Evolutionary conservation across 352 stramenopile species (phyloP), one percentile per base, ranked within the genome.

Genomic region (Stephanocyclus meneghinianus): DNA sequence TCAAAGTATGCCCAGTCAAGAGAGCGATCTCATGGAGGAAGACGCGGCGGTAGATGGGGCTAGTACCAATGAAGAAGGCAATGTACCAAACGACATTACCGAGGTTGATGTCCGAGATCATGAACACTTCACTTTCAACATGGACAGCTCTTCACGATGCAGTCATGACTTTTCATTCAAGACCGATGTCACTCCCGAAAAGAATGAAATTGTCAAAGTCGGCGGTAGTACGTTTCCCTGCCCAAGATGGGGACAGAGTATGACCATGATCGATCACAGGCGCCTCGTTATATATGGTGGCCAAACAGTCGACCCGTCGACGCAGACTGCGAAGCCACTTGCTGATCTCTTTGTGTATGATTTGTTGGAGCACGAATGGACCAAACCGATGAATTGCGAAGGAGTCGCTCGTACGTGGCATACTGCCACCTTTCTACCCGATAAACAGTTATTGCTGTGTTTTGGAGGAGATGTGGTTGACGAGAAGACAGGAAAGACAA

Each of bases 241-340:
- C 74, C 61, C 79, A 30, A 91, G 95, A 44, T 98, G 95, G 95
- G 95, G 95, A 53, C 93, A 96, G 71, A 96, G 91, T 0, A 94
- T 94, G 59, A 97, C 95, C 3, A 90, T 91, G 71, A 96, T 98
- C 69, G 93, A 93, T 16, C 84, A 95, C 61, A 83, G 94, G 51
- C 91, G 93, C 18, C 82, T 98, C 10, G 90, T 98, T 11, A 80
- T 98, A 4, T 98, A 98, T 72, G 95, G 95, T 35, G 95, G 95
- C 44, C 94, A 96, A 53, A 92, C 95, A 66, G 92, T 97, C 56
- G 91, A 96, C 74, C 87, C 95, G 63, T 65, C 53, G 5, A 78
- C 47, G 6, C 47, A 75, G 69, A 18, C 18, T 48, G 76, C 75
- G 35, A 87, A 63, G 61, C 96, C 91, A 48, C 89, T 96, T 61